phyloP scores from a whole-genome alignment of 257 asterid genomes.

The Solanum pinnatisectum region DNA sequence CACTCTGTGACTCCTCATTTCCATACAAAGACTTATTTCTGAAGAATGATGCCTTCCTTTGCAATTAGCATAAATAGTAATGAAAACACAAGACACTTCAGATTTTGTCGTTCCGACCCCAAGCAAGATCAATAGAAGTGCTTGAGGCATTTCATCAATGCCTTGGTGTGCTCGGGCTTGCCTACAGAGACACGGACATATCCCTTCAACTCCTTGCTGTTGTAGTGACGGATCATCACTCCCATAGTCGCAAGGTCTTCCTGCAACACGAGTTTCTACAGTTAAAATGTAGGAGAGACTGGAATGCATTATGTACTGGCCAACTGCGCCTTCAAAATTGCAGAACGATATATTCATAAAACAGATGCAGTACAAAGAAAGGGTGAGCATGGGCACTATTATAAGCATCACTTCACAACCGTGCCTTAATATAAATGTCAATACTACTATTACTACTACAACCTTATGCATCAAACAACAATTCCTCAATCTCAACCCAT shows the following conservation, averaged over 20 bases:
- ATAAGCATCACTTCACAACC: background rate
- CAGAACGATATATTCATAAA: background rate
- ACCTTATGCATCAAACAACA: background rate
- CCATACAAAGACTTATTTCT: background rate
- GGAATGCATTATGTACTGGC: background rate
- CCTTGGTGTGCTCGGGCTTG: constrained; percentile 86
- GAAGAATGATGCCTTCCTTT: background rate
- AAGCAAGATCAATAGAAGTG: constrained; percentile 23
- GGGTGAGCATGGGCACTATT: background rate
- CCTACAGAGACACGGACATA: constrained; percentile 93
- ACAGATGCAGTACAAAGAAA: background rate
- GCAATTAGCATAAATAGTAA: background rate
- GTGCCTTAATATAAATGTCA: background rate
- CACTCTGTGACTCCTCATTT: background rate
- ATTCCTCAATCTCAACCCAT: background rate
- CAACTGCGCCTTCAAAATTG: background rate
- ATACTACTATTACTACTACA: background rate
- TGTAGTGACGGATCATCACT: constrained; percentile 94
- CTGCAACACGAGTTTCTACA: constrained; percentile 20
- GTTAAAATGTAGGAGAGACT: background rate
- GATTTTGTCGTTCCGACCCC: background rate
- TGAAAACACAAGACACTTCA: background rate
- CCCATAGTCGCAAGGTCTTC: constrained; percentile 87
- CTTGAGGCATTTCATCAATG: constrained; percentile 54
- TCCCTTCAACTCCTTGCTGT: constrained; percentile 70